phyloP scores from a whole-genome alignment of 345 rosid genomes.

The Ceriops decandra region DNA sequence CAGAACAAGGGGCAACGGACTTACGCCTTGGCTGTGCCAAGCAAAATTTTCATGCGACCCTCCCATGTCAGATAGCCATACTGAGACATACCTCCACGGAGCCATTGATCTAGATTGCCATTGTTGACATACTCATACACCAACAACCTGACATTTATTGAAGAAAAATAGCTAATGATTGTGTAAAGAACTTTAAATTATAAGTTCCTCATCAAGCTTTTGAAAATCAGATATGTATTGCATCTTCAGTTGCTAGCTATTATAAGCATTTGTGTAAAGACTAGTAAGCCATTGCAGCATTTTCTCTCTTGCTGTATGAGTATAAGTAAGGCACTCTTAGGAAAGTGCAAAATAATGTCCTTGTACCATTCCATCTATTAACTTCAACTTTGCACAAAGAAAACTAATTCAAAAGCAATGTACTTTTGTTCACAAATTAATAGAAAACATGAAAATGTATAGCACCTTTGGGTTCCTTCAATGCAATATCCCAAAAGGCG shows the following conservation, averaged over 20 bases:
- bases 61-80: constrained; percentile 89
- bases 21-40: constrained; percentile 96
- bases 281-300: no score
- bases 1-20: constrained; percentile 15
- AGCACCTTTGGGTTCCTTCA: constrained; percentile 92
- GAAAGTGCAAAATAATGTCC: neutral
- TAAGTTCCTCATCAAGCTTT: neutral
- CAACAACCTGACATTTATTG: constrained; percentile 46
- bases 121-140: constrained; percentile 89
- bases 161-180: constrained; percentile 4
- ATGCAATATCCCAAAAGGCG: constrained; percentile 94
- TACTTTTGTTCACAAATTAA: neutral
- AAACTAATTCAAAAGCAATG: neutral
- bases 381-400: neutral
- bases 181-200: neutral
- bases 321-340: neutral
- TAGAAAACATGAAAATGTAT: constrained; percentile 3
- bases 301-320: no score
- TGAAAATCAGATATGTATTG: neutral
- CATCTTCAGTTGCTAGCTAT: no score
- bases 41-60: constrained; percentile 75
- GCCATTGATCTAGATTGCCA: constrained; percentile 97
- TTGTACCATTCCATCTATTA: neutral
- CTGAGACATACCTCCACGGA: constrained; percentile 75
- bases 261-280: no score